These are phyloP conservation scores for Colletotrichum tropicale DNA, from an alignment of 2,329 filamentous ascomycete species.

Conservation along the genomic window DNA sequence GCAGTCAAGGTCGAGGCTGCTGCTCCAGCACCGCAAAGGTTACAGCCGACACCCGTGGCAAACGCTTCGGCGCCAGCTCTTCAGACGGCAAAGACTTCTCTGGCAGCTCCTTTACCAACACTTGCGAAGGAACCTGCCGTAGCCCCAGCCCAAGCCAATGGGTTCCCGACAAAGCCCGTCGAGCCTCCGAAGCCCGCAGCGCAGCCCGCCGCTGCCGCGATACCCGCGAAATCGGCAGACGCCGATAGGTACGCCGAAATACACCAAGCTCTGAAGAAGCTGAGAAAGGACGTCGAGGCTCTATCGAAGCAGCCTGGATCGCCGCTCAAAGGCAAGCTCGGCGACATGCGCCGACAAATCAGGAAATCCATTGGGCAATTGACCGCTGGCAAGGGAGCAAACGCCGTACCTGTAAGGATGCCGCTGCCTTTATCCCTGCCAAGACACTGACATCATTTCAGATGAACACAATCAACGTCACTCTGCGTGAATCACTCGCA, in stretches of 20 bases:
- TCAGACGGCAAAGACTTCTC: slow-evolving; percentile 17
- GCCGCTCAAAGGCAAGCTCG: slow-evolving; percentile 67
- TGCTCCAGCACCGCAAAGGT: slow-evolving; percentile 5
- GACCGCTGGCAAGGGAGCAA: slow-evolving; percentile 67
- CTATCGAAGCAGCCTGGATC: slow-evolving; percentile 53
- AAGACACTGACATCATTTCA: slow-evolving; percentile 24
- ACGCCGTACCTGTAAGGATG: slow-evolving; percentile 46
- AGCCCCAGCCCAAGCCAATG: background rate
- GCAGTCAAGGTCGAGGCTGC: slow-evolving; percentile 5
- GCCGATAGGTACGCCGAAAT: slow-evolving; percentile 59
- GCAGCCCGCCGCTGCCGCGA: background rate
- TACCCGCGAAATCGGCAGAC: background rate
- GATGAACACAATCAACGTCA: slow-evolving; percentile 50
- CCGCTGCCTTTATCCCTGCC: background rate
- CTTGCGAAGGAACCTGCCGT: slow-evolving; percentile 3
- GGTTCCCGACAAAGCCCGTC: slow-evolving; percentile 1
- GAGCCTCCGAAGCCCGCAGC: background rate
- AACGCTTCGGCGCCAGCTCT: slow-evolving; percentile 16
- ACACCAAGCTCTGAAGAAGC: slow-evolving; percentile 70
- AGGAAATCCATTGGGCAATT: slow-evolving; percentile 76
- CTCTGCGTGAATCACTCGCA: slow-evolving; percentile 60
- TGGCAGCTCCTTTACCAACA: slow-evolving; percentile 9
- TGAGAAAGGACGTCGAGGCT: slow-evolving; percentile 66
- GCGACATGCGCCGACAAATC: slow-evolving; percentile 74
- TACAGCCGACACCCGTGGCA: background rate